These are phyloP conservation scores for Pterocarpus macrocarpus DNA, from an alignment of 306 rosid species.

Conservation along the genomic window DNA sequence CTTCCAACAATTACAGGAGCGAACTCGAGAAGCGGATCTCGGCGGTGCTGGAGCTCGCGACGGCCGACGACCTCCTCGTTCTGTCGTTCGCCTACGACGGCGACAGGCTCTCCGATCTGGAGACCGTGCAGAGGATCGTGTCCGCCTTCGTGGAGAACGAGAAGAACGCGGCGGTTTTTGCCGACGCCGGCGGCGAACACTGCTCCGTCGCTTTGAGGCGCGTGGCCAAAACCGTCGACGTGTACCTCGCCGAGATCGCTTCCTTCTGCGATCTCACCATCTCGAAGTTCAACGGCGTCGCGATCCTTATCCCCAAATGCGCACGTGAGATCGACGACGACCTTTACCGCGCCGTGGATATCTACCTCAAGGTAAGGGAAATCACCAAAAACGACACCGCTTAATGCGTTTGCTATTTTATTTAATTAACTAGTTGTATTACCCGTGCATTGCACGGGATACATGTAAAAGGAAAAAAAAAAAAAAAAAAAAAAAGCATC, in stretches of 20 bases:
- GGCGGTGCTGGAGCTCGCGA: conserved; percentile 62
- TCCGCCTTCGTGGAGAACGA: conserved; percentile 70
- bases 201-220: conserved; percentile 59
- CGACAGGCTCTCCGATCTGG: conserved; percentile 74
- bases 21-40: conserved; percentile 80
- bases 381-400: not conserved
- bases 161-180: conserved; percentile 63
- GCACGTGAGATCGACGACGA: conserved; percentile 77
- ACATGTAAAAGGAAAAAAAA: no score
- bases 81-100: conserved; percentile 77
- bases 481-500: no score
- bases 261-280: conserved; percentile 60
- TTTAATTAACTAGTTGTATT: no score
- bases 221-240: conserved; percentile 60
- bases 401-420: not conserved
- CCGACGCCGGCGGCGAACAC: conserved; percentile 55
- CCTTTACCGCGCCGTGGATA: conserved; percentile 74
- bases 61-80: conserved; percentile 69
- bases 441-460: no score
- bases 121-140: conserved; percentile 64
- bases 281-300: conserved; percentile 73
- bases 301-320: conserved; percentile 59
- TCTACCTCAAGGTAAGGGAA: conserved; percentile 69
- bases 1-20: conserved; percentile 54
- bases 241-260: conserved; percentile 69